A percentile compares a stretch with the other conserved stretches of the same genome.
These are phyloP conservation scores for Iberis pinnata DNA, from an alignment of 345 rosid species.

Conservation along the genomic window DNA sequence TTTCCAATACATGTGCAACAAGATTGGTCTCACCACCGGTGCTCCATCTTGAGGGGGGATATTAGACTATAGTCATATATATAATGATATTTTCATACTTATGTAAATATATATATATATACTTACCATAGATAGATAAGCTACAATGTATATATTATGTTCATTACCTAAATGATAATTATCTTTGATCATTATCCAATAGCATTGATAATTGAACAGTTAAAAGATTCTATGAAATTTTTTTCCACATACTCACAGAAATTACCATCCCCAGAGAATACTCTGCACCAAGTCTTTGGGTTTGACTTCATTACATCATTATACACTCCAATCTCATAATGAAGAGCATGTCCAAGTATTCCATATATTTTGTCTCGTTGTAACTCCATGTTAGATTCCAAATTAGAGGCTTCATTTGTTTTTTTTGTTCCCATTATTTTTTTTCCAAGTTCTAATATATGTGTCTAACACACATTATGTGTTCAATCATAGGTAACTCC, in stretches of 20 bases:
- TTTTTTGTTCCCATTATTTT: not conserved
- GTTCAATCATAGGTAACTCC: not conserved
- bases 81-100: too few species aligned
- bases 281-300: not conserved
- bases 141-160: too few species aligned
- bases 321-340: too few species aligned
- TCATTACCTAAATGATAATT: too few species aligned
- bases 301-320: not conserved
- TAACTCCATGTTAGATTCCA: not conserved
- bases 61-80: too few species aligned
- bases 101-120: too few species aligned
- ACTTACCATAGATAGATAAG: too few species aligned
- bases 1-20: too few species aligned
- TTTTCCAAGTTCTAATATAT: not conserved
- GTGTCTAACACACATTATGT: not conserved
- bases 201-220: not conserved
- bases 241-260: not conserved
- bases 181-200: too few species aligned
- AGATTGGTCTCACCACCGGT: too few species aligned
- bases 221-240: not conserved
- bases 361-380: not conserved
- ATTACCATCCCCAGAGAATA: not conserved
- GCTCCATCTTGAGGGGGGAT: too few species aligned
- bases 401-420: not conserved
- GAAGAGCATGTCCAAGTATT: too few species aligned